Conservation (phyloP, 768 basidiomycete genomes). For the Trametes punicea region DNA sequence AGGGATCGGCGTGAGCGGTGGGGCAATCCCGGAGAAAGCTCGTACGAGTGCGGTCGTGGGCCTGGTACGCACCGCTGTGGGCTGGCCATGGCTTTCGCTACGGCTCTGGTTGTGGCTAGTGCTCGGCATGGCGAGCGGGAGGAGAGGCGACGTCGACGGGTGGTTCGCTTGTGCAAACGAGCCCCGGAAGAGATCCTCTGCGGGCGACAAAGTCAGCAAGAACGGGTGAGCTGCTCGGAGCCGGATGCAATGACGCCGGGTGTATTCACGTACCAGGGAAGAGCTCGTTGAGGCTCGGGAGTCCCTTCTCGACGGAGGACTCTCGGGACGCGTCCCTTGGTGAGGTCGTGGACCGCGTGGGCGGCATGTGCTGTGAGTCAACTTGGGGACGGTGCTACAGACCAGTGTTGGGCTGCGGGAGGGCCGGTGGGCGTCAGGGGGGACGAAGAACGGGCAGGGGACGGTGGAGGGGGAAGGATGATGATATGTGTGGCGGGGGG, state of each 20-base stretch:
- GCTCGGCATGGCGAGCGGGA: slow-evolving; percentile 13
- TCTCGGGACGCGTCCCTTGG: background rate
- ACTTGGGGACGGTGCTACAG: too few relatives aligned
- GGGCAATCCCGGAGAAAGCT: slow-evolving; percentile 8
- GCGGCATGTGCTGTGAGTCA: too few relatives aligned
- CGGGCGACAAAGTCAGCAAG: background rate
- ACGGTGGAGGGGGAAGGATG: too few relatives aligned
- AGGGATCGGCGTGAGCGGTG: slow-evolving; percentile 9
- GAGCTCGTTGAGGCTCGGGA: slow-evolving; percentile 27
- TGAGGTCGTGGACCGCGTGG: background rate
- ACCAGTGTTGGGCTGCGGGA: too few relatives aligned
- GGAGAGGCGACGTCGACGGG: slow-evolving; percentile 1
- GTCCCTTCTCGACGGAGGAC: slow-evolving; percentile 5
- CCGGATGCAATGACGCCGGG: background rate
- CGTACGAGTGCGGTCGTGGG: background rate
- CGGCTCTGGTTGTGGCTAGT: too few relatives aligned
- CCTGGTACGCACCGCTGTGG: slow-evolving; percentile 1
- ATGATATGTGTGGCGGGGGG: too few relatives aligned
- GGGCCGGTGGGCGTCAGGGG: too few relatives aligned
- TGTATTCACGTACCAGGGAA: slow-evolving; percentile 18
- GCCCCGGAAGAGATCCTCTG: slow-evolving; percentile 20
- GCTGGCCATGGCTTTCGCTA: background rate
- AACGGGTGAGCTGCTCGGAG: background rate
- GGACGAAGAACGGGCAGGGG: too few relatives aligned
- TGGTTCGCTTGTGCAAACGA: slow-evolving; percentile 1